A percentile compares a stretch with the other conserved stretches of the same genome.
These are phyloP conservation scores for Parietaria judaica DNA, from an alignment of 306 rosid species.

Conservation along the genomic window DNA sequence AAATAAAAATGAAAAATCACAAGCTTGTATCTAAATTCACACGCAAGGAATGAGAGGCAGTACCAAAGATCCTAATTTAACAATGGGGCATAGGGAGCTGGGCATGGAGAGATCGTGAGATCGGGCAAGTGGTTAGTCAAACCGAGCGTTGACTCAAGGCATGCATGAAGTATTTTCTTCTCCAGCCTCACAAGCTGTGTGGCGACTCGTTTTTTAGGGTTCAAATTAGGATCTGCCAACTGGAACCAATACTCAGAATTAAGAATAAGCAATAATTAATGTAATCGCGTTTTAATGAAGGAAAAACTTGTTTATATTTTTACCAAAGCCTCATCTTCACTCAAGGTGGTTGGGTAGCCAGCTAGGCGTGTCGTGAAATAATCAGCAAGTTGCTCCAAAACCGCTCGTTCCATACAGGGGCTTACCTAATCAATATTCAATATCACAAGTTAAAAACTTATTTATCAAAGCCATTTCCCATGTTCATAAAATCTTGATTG, in stretches of 20 bases:
- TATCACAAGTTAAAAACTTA: not conserved
- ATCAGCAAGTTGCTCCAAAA: slow-evolving; percentile 74
- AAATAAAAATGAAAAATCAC: not conserved
- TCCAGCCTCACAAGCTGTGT: slow-evolving; percentile 68
- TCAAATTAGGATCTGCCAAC: slow-evolving; percentile 61
- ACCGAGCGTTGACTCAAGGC: slow-evolving; percentile 56
- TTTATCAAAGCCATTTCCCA: not conserved
- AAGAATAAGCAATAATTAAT: slow-evolving; percentile 10
- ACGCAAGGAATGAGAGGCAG: not conserved
- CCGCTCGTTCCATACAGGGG: slow-evolving; percentile 93
- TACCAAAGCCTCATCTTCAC: slow-evolving; percentile 84
- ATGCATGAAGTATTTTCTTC: slow-evolving; percentile 85
- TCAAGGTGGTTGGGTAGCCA: slow-evolving; percentile 82
- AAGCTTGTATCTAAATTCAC: not conserved
- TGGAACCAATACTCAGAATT: slow-evolving; percentile 22
- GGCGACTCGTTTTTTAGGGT: slow-evolving; percentile 81
- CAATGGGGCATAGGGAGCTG: slow-evolving; percentile 74
- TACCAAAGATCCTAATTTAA: slow-evolving; percentile 50
- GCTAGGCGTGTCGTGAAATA: slow-evolving; percentile 73
- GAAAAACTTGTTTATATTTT: slow-evolving; percentile 5
- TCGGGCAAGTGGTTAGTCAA: slow-evolving; percentile 71
- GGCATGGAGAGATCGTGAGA: slow-evolving; percentile 72
- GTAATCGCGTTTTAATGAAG: not conserved
- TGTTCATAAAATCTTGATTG: slow-evolving; percentile 12
- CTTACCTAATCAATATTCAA: slow-evolving; percentile 48